A percentile compares a stretch with the other conserved stretches of the same genome.
These are phyloP conservation scores for Dicorynia guianensis DNA, from an alignment of 306 rosid species.

Conservation along the genomic window DNA sequence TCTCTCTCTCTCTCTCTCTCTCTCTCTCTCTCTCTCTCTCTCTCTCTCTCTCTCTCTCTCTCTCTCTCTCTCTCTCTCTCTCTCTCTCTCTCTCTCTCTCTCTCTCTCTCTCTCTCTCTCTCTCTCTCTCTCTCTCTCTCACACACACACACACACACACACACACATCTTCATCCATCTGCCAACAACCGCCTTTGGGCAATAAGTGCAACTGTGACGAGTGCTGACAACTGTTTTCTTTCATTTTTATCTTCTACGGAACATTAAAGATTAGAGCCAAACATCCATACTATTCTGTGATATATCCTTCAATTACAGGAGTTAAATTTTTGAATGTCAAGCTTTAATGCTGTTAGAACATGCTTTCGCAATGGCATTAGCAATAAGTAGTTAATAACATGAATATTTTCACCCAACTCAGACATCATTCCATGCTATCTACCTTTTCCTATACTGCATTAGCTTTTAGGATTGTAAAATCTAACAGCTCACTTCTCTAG, in stretches of 20 bases:
- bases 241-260: not conserved
- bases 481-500: not conserved
- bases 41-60: not conserved
- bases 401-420: not conserved
- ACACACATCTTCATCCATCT: not conserved
- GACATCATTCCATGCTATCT: not conserved
- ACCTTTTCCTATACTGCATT: slow-evolving; percentile 1
- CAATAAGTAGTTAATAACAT: not conserved
- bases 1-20: not conserved
- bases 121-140: not conserved
- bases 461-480: not conserved
- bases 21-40: not conserved
- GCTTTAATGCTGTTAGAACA: not conserved
- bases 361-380: not conserved
- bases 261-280: not conserved
- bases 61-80: not conserved
- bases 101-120: not conserved
- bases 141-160: no score
- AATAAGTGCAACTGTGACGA: not conserved
- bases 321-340: not conserved
- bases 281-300: not conserved
- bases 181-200: not conserved
- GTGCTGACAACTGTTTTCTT: not conserved
- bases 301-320: not conserved
- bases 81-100: not conserved